Conservation (phyloP, 1,284 basidiomycete genomes). For the Cutaneotrichosporon sp. region DNA sequence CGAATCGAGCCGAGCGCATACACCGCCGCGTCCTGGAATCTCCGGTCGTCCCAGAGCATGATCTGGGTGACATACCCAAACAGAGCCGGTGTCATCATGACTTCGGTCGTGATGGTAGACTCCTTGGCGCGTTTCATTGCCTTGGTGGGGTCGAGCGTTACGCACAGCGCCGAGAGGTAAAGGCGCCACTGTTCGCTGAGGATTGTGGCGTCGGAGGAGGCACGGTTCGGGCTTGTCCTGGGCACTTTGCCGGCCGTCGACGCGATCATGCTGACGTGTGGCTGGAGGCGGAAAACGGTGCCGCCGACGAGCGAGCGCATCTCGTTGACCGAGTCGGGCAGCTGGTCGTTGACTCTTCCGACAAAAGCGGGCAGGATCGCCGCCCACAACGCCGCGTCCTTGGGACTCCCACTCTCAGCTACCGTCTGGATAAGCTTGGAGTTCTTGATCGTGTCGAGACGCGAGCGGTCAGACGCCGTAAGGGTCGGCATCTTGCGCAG, state of each 20-base stretch:
- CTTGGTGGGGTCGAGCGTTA: constrained; percentile 58
- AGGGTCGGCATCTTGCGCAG: constrained; percentile 36
- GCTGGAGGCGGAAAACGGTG: constrained; percentile 47
- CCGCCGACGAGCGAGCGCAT: constrained; percentile 43
- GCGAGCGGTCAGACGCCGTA: constrained; percentile 28
- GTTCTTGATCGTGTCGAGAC: constrained; percentile 32
- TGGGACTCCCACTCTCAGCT: constrained; percentile 47
- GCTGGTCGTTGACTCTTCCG: constrained; percentile 37
- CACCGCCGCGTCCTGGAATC: constrained; percentile 79
- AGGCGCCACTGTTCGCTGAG: constrained; percentile 80
- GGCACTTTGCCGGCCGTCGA: constrained; percentile 11
- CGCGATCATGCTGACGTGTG: constrained; percentile 44
- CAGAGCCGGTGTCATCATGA: constrained; percentile 60
- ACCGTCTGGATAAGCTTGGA: constrained; percentile 34
- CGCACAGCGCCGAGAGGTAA: constrained; percentile 76
- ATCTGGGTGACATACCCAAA: constrained; percentile 83
- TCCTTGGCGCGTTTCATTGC: constrained; percentile 53
- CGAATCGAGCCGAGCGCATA: constrained; percentile 83
- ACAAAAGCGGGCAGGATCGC: constrained; percentile 47
- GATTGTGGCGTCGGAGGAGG: constrained; percentile 56
- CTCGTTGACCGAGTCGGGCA: constrained; percentile 44
- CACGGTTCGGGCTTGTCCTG: constrained; percentile 5
- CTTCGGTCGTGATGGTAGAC: constrained; percentile 41
- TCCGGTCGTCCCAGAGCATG: constrained; percentile 74
- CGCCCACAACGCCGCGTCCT: constrained; percentile 49